These are phyloP conservation scores for Arctium minus DNA, from an alignment of 129 eudicot genomes.

Conservation along the genomic window DNA sequence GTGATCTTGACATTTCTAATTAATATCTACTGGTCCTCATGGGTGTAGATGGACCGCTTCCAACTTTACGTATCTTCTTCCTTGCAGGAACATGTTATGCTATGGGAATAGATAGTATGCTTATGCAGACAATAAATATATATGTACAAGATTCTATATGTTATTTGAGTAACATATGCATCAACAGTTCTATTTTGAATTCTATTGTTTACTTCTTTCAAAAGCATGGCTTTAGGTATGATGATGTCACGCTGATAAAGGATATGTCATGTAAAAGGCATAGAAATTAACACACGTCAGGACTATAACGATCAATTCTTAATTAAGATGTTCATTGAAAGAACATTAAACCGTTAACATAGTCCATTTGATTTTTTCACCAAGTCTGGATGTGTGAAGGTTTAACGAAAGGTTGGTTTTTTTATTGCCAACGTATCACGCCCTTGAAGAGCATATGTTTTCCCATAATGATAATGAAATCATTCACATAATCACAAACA, in stretches of 20 bases:
- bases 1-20: slow-evolving; percentile 8
- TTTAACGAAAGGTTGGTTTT: not conserved
- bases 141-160: not conserved
- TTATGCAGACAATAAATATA: not conserved
- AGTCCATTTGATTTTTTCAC: not conserved
- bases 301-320: not conserved
- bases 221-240: too few species aligned
- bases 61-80: not conserved
- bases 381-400: not conserved
- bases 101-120: not conserved
- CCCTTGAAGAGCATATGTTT: not conserved
- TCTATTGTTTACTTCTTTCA: not conserved
- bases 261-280: too few species aligned
- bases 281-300: not conserved
- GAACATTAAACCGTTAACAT: not conserved
- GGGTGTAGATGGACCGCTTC: not conserved
- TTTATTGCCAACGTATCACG: not conserved
- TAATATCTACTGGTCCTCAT: not conserved
- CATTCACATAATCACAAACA: too few species aligned
- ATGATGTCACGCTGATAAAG: too few species aligned
- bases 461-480: too few species aligned
- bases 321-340: not conserved
- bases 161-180: not conserved
- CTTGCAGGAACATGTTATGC: not conserved
- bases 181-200: not conserved